These are phyloP conservation scores for Penicillium sp. DNA, from an alignment of 2,329 filamentous ascomycete genomes.

Conservation along the genomic window DNA sequence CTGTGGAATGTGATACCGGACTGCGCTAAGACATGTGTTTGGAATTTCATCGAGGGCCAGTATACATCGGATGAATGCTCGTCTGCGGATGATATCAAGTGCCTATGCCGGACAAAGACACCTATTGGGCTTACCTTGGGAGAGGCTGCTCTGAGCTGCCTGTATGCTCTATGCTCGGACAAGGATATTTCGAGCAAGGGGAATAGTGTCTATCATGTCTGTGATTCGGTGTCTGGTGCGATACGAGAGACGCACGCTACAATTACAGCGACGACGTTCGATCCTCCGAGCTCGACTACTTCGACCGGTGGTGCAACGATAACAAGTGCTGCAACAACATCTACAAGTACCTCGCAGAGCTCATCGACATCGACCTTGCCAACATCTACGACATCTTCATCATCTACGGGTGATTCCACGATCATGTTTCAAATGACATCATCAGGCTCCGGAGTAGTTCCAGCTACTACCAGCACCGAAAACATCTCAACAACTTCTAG, in stretches of 20 bases:
- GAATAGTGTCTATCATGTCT: slow-evolving; percentile 61
- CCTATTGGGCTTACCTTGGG: slow-evolving; percentile 70
- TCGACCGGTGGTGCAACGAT: slow-evolving; percentile 9
- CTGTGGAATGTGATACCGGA: slow-evolving; percentile 57
- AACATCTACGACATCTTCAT: slow-evolving; percentile 26
- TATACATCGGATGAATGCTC: slow-evolving; percentile 54
- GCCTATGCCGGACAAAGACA: slow-evolving; percentile 67
- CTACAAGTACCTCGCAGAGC: slow-evolving; percentile 9
- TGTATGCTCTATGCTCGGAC: slow-evolving; percentile 63
- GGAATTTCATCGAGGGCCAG: slow-evolving; percentile 66
- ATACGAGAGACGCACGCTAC: slow-evolving; percentile 44
- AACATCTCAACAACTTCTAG: slow-evolving; percentile 11
- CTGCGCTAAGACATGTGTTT: slow-evolving; percentile 68
- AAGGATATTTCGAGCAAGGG: slow-evolving; percentile 50
- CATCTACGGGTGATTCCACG: slow-evolving; percentile 21
- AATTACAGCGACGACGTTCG: slow-evolving; percentile 45
- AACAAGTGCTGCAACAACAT: slow-evolving; percentile 6
- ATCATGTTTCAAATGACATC: slow-evolving; percentile 26
- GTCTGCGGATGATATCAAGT: slow-evolving; percentile 60
- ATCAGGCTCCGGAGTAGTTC: slow-evolving; percentile 18
- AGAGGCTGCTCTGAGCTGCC: slow-evolving; percentile 73
- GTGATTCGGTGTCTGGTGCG: slow-evolving; percentile 50
- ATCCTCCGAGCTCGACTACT: slow-evolving; percentile 17
- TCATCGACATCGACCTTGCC: slow-evolving; percentile 16
- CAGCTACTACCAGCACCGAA: slow-evolving; percentile 16